A percentile compares a stretch with the other conserved stretches of the same genome.
Conservation (phyloP, 371 early-diverging fungal species). For the Mucor irregularis region DNA sequence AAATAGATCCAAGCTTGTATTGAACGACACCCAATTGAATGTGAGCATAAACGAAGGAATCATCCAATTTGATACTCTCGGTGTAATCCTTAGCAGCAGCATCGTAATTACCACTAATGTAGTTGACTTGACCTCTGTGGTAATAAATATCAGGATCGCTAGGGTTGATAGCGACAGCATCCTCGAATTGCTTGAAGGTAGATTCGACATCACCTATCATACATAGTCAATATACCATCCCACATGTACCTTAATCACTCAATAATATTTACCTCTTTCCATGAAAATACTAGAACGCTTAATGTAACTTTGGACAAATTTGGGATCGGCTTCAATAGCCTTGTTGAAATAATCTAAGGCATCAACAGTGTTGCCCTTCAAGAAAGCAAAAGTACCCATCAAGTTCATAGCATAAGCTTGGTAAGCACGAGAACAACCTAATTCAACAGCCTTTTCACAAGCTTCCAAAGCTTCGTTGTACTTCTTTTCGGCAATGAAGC, state of each 20-base stretch:
- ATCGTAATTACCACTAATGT: constrained; percentile 76
- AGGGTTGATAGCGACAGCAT: constrained; percentile 66
- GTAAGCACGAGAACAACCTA: constrained; percentile 51
- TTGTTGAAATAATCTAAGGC: constrained; percentile 79
- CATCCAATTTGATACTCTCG: constrained; percentile 79
- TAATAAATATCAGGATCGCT: constrained; percentile 81
- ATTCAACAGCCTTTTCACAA: constrained; percentile 68
- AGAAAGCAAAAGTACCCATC: constrained; percentile 85
- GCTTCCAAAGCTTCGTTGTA: constrained; percentile 72
- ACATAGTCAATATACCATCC: not conserved
- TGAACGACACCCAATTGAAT: constrained; percentile 95
- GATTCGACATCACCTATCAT: constrained; percentile 56
- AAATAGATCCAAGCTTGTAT: constrained; percentile 84
- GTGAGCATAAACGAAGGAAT: constrained; percentile 85
- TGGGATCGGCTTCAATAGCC: constrained; percentile 79
- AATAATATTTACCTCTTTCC: constrained; percentile 73
- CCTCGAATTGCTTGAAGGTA: constrained; percentile 70
- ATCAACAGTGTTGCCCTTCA: constrained; percentile 78
- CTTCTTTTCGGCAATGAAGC: constrained; percentile 53
- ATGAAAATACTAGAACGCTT: constrained; percentile 89
- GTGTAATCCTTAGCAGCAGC: constrained; percentile 85
- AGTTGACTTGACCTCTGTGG: constrained; percentile 71
- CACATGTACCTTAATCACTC: not conserved
- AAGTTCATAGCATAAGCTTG: constrained; percentile 77
- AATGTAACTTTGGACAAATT: constrained; percentile 80